Evolutionary conservation across 2,329 filamentous ascomycete species (phyloP).

Genomic region (Colletotrichum noveboracense): DNA sequence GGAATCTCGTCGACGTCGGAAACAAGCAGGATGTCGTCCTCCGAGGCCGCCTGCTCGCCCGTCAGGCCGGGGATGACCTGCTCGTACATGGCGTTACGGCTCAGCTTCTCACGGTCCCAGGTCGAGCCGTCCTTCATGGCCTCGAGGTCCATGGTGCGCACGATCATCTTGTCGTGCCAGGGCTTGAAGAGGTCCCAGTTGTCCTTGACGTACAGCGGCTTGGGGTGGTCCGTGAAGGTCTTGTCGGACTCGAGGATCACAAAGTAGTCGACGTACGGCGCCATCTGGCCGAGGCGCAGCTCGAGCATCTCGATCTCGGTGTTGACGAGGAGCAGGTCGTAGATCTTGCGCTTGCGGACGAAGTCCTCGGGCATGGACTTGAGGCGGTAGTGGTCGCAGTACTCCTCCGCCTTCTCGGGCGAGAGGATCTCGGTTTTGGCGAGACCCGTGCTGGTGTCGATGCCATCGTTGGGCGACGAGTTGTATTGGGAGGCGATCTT

Average conservation of each 20-base stretch:
- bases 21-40: constrained; percentile 62
- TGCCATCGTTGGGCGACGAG: background rate
- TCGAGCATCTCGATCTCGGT: constrained; percentile 71
- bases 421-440: constrained; percentile 4
- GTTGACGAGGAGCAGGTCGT: constrained; percentile 68
- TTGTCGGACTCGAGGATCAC: constrained; percentile 64
- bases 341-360: constrained; percentile 52
- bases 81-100: constrained; percentile 62
- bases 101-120: constrained; percentile 58
- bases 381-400: constrained; percentile 44
- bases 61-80: constrained; percentile 58
- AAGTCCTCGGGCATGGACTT: constrained; percentile 31
- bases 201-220: constrained; percentile 57
- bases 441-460: background rate
- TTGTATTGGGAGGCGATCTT: background rate
- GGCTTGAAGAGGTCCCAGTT: constrained; percentile 56
- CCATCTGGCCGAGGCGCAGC: constrained; percentile 64
- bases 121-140: constrained; percentile 25
- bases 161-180: constrained; percentile 66
- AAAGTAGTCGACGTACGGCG: constrained; percentile 67
- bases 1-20: constrained; percentile 67
- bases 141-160: constrained; percentile 38
- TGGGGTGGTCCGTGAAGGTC: constrained; percentile 63
- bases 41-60: constrained; percentile 43
- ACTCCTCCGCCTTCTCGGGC: constrained; percentile 18